Percentiles rank a stretch among this genome's conserved stretches.
Conservation (phyloP, 2,329 filamentous ascomycete species). For the Cytospora leucostoma region DNA sequence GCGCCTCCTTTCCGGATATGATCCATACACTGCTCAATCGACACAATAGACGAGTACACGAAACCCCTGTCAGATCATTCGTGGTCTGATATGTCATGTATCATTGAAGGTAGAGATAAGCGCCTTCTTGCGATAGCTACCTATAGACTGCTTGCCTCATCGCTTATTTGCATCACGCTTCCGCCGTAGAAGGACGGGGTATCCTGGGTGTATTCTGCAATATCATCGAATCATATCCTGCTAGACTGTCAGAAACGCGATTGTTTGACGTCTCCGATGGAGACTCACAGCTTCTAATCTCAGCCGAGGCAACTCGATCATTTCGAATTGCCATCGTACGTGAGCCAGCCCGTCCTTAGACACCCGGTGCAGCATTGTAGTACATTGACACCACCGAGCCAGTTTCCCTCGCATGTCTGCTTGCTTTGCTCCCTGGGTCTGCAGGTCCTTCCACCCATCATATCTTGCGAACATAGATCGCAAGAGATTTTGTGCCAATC, state of each 20-base stretch:
- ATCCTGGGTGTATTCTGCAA: neutral
- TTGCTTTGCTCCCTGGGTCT: neutral
- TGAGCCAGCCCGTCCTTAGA: neutral
- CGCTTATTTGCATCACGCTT: neutral
- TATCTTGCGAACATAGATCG: neutral
- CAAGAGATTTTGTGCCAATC: neutral
- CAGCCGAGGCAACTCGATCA: neutral
- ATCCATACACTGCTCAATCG: neutral
- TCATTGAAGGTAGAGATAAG: neutral
- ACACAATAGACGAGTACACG: neutral
- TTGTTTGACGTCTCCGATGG: neutral
- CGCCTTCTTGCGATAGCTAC: neutral
- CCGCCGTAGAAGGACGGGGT: neutral
- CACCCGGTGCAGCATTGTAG: neutral
- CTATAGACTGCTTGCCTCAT: neutral
- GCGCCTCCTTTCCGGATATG: neutral
- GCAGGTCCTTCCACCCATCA: neutral
- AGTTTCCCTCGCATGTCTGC: neutral
- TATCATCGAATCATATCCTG: neutral
- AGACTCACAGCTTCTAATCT: neutral
- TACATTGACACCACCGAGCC: neutral
- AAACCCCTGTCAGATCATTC: neutral
- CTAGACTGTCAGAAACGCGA: neutral
- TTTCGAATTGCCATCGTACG: neutral
- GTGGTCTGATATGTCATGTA: neutral